Conservation (phyloP, 768 basidiomycete species). For the Kwoniella sp. region DNA sequence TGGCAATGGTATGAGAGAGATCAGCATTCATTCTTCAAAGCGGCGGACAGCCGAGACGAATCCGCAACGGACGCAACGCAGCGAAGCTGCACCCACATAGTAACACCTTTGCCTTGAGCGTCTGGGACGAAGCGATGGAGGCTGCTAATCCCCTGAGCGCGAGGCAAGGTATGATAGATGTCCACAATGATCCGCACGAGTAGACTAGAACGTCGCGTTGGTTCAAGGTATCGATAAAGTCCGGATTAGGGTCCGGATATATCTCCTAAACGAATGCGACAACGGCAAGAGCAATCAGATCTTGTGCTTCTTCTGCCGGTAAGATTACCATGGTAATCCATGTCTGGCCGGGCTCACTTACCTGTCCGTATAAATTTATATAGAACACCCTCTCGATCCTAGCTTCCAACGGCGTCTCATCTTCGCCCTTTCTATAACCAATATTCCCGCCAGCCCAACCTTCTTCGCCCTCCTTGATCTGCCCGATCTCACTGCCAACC, state of each 20-base stretch:
- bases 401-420: constrained; percentile 45
- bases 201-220: constrained; percentile 75
- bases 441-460: constrained; percentile 39
- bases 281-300: background rate
- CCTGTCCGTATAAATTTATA: constrained; percentile 83
- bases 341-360: constrained; percentile 10
- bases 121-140: constrained; percentile 72
- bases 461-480: constrained; percentile 14
- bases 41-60: constrained; percentile 2
- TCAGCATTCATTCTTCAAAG: no score
- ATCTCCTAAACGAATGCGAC: constrained; percentile 63
- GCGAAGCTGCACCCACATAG: constrained; percentile 79
- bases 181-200: constrained; percentile 93
- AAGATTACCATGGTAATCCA: no score
- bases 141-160: constrained; percentile 77
- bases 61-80: constrained; percentile 1
- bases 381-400: constrained; percentile 65
- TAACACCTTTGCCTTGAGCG: constrained; percentile 78
- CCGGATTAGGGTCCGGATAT: constrained; percentile 82
- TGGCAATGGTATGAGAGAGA: background rate
- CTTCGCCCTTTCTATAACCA: constrained; percentile 51
- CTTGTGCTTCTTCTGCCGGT: no score
- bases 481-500: background rate
- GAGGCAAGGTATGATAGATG: constrained; percentile 90
- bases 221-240: constrained; percentile 68